Evolutionary conservation across 805 yeast species (phyloP), one percentile per base, ranked within the genome.

Genomic region (Teunomyces pallodes): DNA sequence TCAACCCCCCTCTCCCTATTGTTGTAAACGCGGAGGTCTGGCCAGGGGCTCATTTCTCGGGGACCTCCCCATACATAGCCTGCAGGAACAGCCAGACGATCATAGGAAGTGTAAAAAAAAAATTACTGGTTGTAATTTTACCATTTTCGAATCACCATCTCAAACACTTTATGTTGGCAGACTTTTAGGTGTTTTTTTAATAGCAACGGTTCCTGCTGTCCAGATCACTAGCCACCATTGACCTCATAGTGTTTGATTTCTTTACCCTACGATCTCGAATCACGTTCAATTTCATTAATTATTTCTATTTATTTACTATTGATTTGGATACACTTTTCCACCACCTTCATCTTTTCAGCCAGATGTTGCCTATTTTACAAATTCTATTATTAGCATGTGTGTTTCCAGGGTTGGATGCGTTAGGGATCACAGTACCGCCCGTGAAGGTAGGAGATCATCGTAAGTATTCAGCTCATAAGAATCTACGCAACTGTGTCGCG

Each of bases 401-500:
- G 29, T n/a, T 32, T 13, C 35, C 28, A 12, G 30, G 30, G 10
- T 26, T 38, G 45, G 12, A 14, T 16, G 63, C 66, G 20, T 53
- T 72, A 13, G 78, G 78, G 4, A 48, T 72, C 54, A 48, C 57
- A 8, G 59, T 73, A 17, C 67, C 67, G 0, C 75, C 78, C 2
- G 54, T 64, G 7, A 57, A 56, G 32, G 57, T 54, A 1, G 74
- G 72, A 3, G 69, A 69, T 48, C 44, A 46, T n/a, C 50, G 50
- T 35, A 59, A 59, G 30, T 58, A 62, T 48, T 63, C 74, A n/a
- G 58, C 70, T 29, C 43, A 59, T 27, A 43, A 58, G 31, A 61
- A 70, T 54, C 54, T 72, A 33, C 47, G 54, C 38, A 64, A 71
- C 50, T 73, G 78, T 56, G 48, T 73, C 10, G 62, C 65, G 33